phyloP scores from a whole-genome alignment of 768 basidiomycete genomes.

The Russula compacta region DNA sequence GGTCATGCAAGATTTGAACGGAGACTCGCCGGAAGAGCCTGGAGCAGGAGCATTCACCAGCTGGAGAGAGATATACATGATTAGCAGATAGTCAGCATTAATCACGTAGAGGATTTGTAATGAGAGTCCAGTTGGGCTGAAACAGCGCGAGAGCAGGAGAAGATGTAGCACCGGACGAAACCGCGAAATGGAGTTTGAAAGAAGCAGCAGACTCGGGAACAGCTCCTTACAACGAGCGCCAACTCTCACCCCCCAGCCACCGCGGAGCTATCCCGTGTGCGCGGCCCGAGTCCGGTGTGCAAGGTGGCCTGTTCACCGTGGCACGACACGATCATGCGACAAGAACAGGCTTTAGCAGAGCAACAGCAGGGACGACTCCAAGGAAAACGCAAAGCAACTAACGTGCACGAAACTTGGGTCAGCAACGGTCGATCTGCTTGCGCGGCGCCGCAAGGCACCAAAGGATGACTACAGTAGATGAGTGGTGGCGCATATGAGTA shows the following conservation, averaged over 20 bases:
- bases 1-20: not conserved
- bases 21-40: not conserved
- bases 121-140: not conserved
- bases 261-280: not conserved
- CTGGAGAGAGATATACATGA: not conserved
- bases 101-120: not conserved
- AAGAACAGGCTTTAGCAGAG: no score
- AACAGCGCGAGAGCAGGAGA: not conserved
- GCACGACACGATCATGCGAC: no score
- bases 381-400: no score
- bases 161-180: not conserved
- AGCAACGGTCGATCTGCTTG: no score
- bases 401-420: no score
- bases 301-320: not conserved
- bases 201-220: no score
- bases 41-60: not conserved
- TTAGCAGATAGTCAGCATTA: not conserved
- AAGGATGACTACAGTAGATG: no score
- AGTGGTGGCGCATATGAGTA: no score
- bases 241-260: not conserved
- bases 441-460: no score
- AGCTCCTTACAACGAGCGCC: not conserved
- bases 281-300: not conserved
- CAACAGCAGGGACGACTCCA: no score
- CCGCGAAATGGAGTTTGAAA: not conserved